Evolutionary conservation across 2,329 filamentous ascomycete genomes (phyloP).

Genomic region (Lachnellula cervina): DNA sequence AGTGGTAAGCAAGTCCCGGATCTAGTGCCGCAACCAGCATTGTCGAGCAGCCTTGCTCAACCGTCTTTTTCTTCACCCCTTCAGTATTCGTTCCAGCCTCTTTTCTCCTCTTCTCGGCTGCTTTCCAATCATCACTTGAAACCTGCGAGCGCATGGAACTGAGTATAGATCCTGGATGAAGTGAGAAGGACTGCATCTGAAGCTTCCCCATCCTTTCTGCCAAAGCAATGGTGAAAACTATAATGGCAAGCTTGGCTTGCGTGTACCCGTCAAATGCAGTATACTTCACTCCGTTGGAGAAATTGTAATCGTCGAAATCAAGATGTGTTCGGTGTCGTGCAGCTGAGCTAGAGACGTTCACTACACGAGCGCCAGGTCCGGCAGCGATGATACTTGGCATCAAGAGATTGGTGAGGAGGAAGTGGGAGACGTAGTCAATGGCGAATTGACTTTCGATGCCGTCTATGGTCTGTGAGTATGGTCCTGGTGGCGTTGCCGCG

Average conservation of each 20-base stretch:
- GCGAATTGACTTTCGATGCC: constrained; percentile 49
- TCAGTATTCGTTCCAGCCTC: neutral
- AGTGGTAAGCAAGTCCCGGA: constrained; percentile 26
- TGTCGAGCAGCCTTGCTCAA: constrained; percentile 23
- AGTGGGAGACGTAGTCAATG: constrained; percentile 49
- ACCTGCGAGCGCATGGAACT: constrained; percentile 6
- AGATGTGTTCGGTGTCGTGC: constrained; percentile 34
- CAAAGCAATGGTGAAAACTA: constrained; percentile 31
- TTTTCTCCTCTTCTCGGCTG: neutral
- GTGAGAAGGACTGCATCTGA: constrained; percentile 24
- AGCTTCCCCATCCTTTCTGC: constrained; percentile 23
- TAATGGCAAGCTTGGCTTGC: constrained; percentile 34
- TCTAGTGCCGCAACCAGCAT: constrained; percentile 37
- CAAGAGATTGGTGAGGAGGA: constrained; percentile 48
- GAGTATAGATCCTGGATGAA: constrained; percentile 27
- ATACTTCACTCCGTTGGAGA: constrained; percentile 27
- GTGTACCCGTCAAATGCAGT: constrained; percentile 33
- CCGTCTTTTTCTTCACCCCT: constrained; percentile 4
- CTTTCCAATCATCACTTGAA: neutral
- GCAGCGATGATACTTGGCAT: constrained; percentile 11
- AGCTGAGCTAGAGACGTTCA: constrained; percentile 28
- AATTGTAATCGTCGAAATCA: constrained; percentile 29
- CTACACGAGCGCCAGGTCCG: constrained; percentile 8
- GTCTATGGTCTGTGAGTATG: constrained; percentile 32
- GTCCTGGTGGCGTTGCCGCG: constrained; percentile 23